A percentile compares a stretch with the other conserved stretches of the same genome.
Evolutionary conservation across 2,329 filamentous ascomycete species (phyloP).

Genomic region (Xylariaceae sp.): DNA sequence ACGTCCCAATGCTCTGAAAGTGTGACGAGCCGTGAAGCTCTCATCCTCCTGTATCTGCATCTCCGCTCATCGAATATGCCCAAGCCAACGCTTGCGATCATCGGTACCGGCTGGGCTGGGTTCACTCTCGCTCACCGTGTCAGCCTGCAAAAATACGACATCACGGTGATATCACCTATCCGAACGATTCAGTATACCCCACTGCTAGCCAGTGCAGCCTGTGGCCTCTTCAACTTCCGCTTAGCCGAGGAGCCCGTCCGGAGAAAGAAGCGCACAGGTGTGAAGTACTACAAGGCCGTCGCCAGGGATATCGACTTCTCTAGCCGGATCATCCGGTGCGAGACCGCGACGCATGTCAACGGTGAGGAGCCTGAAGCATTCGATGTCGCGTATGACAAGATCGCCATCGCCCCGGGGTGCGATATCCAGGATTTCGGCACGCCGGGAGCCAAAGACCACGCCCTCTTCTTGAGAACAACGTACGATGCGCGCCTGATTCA

Average conservation of each 20-base stretch:
- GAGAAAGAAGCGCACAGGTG: slow-evolving; percentile 19
- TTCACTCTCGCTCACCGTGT: slow-evolving; percentile 30
- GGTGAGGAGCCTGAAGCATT: slow-evolving; percentile 22
- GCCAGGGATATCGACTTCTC: slow-evolving; percentile 31
- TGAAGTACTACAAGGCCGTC: slow-evolving; percentile 32
- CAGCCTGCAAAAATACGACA: slow-evolving; percentile 27
- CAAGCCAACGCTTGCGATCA: slow-evolving; percentile 16
- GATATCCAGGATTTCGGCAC: slow-evolving; percentile 32
- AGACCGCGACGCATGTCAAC: slow-evolving; percentile 23
- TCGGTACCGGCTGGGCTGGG: slow-evolving; percentile 34
- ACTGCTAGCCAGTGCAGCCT: slow-evolving; percentile 35
- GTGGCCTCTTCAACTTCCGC: slow-evolving; percentile 35
- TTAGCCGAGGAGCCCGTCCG: slow-evolving; percentile 37
- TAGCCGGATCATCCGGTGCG: slow-evolving; percentile 25
- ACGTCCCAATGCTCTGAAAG: not conserved
- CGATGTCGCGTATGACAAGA: slow-evolving; percentile 31
- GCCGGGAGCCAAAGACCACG: slow-evolving; percentile 29
- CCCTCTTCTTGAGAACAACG: slow-evolving; percentile 29
- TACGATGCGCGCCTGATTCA: slow-evolving; percentile 27
- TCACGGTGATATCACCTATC: slow-evolving; percentile 33
- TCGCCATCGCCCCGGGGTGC: slow-evolving; percentile 35
- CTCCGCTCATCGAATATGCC: slow-evolving; percentile 2
- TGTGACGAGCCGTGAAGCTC: not conserved
- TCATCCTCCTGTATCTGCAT: not conserved
- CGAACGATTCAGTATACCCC: slow-evolving; percentile 37